Evolutionary conservation across 1,284 basidiomycete genomes (phyloP).

Genomic region (Kalmanozyma brasiliensis): DNA sequence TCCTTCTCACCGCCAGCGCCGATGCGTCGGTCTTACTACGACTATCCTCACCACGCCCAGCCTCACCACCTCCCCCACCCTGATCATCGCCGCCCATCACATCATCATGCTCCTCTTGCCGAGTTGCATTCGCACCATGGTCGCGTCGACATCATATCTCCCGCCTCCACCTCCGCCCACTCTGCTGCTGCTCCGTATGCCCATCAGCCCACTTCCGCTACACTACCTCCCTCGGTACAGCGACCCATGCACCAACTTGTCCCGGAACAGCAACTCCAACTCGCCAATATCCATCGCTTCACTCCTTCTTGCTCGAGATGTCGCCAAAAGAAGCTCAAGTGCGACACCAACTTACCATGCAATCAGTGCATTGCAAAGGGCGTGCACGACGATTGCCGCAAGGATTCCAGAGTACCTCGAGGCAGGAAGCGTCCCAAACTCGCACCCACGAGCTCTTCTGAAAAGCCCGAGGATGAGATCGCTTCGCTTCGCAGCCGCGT

Average conservation of each 20-base stretch:
- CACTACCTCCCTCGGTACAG: conserved; percentile 22
- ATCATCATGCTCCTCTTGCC: conserved; percentile 6
- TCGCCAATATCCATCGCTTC: conserved; percentile 42
- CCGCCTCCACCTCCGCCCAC: neutral
- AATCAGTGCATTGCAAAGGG: conserved; percentile 57
- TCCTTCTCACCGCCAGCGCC: conserved; percentile 17
- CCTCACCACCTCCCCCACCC: neutral
- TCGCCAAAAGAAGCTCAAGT: conserved; percentile 53
- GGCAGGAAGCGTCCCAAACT: conserved; percentile 48
- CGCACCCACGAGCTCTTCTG: conserved; percentile 5
- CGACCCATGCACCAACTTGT: conserved; percentile 36
- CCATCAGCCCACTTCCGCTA: conserved; percentile 1
- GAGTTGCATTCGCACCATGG: neutral
- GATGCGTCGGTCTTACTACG: conserved; percentile 10
- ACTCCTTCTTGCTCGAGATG: conserved; percentile 51
- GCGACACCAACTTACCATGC: conserved; percentile 48
- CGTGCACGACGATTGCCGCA: conserved; percentile 47
- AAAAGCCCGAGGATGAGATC: conserved; percentile 29
- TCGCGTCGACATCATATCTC: neutral
- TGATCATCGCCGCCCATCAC: conserved; percentile 3
- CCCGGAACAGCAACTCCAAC: conserved; percentile 42
- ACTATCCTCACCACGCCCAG: neutral
- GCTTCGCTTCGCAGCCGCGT: conserved; percentile 34
- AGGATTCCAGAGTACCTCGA: conserved; percentile 46
- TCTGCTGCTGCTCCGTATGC: conserved; percentile 1